Percentiles rank a stretch among this genome's conserved stretches.
Evolutionary conservation across 495 filamentous ascomycete genomes (phyloP).

Genomic region (Amniculicola lignicola): DNA sequence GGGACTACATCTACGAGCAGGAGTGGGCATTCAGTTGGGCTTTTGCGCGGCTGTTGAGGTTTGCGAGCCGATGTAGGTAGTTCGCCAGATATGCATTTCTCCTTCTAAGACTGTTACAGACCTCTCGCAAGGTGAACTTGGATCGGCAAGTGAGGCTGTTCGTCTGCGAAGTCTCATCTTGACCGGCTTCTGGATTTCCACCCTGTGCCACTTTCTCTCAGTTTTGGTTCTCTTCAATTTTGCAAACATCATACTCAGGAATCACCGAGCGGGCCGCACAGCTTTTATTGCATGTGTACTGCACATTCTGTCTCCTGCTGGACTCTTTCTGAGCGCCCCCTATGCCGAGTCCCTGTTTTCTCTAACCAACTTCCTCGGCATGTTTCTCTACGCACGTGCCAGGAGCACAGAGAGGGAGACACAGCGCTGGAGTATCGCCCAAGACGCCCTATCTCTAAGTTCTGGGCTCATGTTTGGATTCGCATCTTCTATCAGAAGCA

Average conservation of each 20-base stretch:
- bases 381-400: conserved; percentile 56
- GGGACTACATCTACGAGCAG: conserved; percentile 85
- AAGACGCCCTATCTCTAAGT: conserved; percentile 52
- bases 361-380: conserved; percentile 70
- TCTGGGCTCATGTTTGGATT: conserved; percentile 68
- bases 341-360: conserved; percentile 80
- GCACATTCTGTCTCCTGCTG: conserved; percentile 82
- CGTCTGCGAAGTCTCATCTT: conserved; percentile 38
- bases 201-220: conserved; percentile 70
- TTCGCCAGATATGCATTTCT: too few species aligned
- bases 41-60: conserved; percentile 53
- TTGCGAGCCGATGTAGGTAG: conserved; percentile 51
- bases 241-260: conserved; percentile 42
- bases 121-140: too few species aligned
- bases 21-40: conserved; percentile 91
- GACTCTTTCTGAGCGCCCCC: conserved; percentile 84
- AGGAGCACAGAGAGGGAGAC: conserved; percentile 28
- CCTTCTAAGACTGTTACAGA: too few species aligned
- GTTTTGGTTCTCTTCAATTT: conserved; percentile 67
- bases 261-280: conserved; percentile 42
- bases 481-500: conserved; percentile 75
- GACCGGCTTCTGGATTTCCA: conserved; percentile 62
- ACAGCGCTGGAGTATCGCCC: conserved; percentile 1
- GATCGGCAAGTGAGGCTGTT: not conserved
- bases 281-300: conserved; percentile 66